Base-by-base conservation (phyloP, 768 basidiomycete genomes). In the Tricholoma sp. region DNA sequence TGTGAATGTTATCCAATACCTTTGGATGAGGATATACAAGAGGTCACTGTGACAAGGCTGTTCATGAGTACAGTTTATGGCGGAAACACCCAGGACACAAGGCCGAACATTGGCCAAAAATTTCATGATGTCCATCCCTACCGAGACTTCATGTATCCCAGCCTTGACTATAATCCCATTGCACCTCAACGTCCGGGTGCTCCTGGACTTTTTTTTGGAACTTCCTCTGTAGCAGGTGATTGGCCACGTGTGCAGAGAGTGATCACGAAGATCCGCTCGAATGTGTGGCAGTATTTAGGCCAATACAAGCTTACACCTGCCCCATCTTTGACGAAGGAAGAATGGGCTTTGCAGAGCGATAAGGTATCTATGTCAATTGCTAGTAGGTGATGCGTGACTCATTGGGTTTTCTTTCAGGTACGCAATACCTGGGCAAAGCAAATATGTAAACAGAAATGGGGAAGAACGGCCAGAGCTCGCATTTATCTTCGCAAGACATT, bases 261-360 rank as follows among this genome's bases (percentile, higher is more conserved):
- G 3, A 70, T 66, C 50, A 78, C 73, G 12, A 66, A 70, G 11
- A 57, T 59, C 39, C 68, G 64, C 12, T 74, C 62, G 32, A 71
- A 62, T 3, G 54, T 59, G 6, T 78, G 76, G 61, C 78, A 67
- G 6, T 65, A 71, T 18, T 59, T 57, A 53, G 79, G 73, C 10
- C 72, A 76, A 39, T 71, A 71, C 34, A 58, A 63, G 10, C 68
- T 67, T 15, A 63, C 60, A n/a, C 58, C 59, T 0, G 70, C 68
- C 69, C 70, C 76, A 49, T 79, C 79, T 15, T 65, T 58, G 1
- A 75, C 74, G 3, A 61, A 63, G 64, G 54, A 51, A 57, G 61
- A 64, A 63, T 54, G 66, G 69, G 50, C 50, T 57, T 9, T 63
- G 37, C 60, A 66, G 39, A n/a, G n/a, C 1, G n/a, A 8, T 12